A percentile compares a stretch with the other conserved stretches of the same genome.
Conservation (phyloP, 2,329 filamentous ascomycete genomes). For the Diaporthe sp. region DNA sequence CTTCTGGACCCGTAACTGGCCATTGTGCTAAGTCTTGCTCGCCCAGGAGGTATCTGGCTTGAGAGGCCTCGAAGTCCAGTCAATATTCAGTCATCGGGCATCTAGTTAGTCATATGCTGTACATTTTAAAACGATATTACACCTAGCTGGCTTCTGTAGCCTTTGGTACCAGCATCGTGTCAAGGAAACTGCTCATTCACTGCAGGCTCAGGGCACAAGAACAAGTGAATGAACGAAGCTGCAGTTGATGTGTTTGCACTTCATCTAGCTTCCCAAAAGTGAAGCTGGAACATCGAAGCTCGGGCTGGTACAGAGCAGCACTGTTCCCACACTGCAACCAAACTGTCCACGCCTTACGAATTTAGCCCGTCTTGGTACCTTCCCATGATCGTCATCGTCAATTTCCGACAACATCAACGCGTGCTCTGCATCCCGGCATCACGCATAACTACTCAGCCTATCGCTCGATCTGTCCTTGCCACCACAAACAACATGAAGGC, state of each 20-base stretch:
- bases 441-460: background rate
- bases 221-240: background rate
- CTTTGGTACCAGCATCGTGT: no score
- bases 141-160: no score
- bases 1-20: no score
- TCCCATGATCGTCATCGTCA: background rate
- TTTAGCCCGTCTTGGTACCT: background rate
- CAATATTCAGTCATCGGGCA: no score
- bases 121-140: accelerated
- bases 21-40: no score
- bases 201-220: no score
- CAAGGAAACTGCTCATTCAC: no score
- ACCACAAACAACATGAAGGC: background rate
- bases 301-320: background rate
- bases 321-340: accelerated
- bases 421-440: background rate
- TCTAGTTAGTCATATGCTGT: no score
- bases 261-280: background rate
- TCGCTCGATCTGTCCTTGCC: background rate
- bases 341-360: background rate
- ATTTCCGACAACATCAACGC: background rate
- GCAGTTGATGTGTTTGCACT: background rate
- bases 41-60: no score
- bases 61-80: no score
- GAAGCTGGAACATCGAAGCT: accelerated